Evolutionary conservation across 352 stramenopile species (phyloP).

Genomic region (Pythium guiyangense): DNA sequence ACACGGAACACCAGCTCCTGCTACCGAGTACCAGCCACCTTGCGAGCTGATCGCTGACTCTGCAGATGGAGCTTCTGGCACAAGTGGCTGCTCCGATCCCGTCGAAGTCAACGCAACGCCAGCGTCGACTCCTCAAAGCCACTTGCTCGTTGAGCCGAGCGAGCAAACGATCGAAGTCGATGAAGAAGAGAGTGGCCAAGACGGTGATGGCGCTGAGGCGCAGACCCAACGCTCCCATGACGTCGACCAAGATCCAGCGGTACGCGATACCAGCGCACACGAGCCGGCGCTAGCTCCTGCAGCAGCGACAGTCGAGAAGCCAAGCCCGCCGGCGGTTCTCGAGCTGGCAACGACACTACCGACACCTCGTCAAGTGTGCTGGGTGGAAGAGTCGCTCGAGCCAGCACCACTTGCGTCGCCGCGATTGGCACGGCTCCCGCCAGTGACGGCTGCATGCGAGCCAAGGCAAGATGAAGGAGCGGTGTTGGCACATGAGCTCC

Average conservation of each 20-base stretch:
- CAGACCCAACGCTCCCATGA: not conserved
- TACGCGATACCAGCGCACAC: not conserved
- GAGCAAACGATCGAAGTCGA: not conserved
- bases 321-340: not conserved
- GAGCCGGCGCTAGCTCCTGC: not conserved
- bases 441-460: not conserved
- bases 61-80: not conserved
- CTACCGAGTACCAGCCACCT: not conserved
- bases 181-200: too few species aligned
- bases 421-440: not conserved
- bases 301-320: not conserved
- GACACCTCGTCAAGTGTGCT: constrained; percentile 12
- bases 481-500: too few species aligned
- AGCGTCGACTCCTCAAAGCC: not conserved
- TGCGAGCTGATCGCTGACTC: too few species aligned
- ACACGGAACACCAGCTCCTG: not conserved
- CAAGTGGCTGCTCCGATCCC: not conserved
- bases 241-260: not conserved
- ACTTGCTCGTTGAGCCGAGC: not conserved
- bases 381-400: constrained; percentile 2
- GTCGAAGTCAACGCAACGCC: not conserved
- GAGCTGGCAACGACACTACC: not conserved
- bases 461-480: not conserved
- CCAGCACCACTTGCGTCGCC: not conserved
- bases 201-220: not conserved